Evolutionary conservation across 805 yeast genomes (phyloP), one percentile per base, ranked within the genome.

Genomic region (Teunomyces funiuensis): DNA sequence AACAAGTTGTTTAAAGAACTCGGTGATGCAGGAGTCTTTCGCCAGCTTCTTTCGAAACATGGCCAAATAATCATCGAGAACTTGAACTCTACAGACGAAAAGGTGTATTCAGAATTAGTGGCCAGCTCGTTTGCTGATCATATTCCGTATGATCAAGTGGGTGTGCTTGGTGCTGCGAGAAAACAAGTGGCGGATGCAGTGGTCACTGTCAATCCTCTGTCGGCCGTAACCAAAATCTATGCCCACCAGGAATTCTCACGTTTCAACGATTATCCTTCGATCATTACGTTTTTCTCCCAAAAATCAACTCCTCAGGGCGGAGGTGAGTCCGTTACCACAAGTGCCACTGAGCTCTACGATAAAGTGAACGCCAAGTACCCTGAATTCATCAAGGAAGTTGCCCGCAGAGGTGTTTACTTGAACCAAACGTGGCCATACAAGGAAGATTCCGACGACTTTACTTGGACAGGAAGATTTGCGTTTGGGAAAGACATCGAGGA

Each of bases 161-260:
- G 45, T 14, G 45, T 42, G 6, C 37, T 42, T 17, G 45, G 45
- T 1, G 42, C 42, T 2, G 38, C 42, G 5, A 28, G 45, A 17
- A 40, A 37, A 10, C 37, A 42, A 17, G 38, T 42, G 5, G 37
- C 33, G 8, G 34, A 30, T 9, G 40, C 36, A 14, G 45, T 42
- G 5, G 37, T 38, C 6, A 42, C 45, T 2, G 45, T 42, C 15
- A 42, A 42, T 17, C 45, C 45, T 11, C 42, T 39, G 42, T 39
- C 42, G 2, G 42, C 45, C 6, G 31, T 16, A 13, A 39, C 29
- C n/a, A 36, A 36, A 15, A 42, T 42, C 22, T 39, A 48, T 28
- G 51, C 52, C 2, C 59, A 55, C 27, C 57, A 54, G 22, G 59
- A 55, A 30, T 53, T 55, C 33, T 54, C 56, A 1, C 43, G 60